Base-by-base conservation (phyloP, 1,284 basidiomycete species). In the Ustilago cynodontis region DNA sequence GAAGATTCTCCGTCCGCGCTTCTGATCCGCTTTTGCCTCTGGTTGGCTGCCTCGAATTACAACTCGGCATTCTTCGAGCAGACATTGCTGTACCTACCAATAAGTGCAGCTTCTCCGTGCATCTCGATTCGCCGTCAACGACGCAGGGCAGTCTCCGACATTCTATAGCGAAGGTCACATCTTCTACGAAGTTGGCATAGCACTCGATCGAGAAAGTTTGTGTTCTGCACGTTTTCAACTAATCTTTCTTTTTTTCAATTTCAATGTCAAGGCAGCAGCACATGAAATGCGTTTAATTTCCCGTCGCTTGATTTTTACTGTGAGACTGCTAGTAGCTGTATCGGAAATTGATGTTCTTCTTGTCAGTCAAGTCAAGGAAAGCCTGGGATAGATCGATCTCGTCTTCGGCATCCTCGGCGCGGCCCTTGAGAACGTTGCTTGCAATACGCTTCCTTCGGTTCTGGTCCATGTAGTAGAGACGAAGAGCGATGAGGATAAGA, bases 391-490 rank as follows among this genome's bases (percentile, higher is more conserved):
- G 57, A 29, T 76, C 73, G 51, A 76, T 59, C 45, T 67, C 65
- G 35, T 76, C 73, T 22, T 61, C 62, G 31, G 68, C 73, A 28
- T 67, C 60, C 52, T 71, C 68, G 11, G 56, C 50, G 14, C 65
- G 57, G 8, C 72, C 72, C 43, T 65, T 61, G 37, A 71, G 50
- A 6, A 61, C 49, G 57, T 75, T 75, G 62, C 29, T 63, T 14
- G 68, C 68, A 3, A 29, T 51, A 9, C 65, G 49, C 65, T 81
- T 82, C 52, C 88, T 71, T 2, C 86, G 86, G 73, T 90, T 90
- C 62, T 86, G 86, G 31, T 87, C 87, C 87, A 88, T 88, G 51
- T 89, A 85, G 57, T 87, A 86, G 13, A 88, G 35, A 20, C 89
- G 88, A 43, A 90, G 85, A 52, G 87, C 77, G 13, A 88, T 71